These are phyloP conservation scores for Alopecurus myosuroides DNA, from an alignment of 176 grass and related monocot genomes.

Conservation along the genomic window DNA sequence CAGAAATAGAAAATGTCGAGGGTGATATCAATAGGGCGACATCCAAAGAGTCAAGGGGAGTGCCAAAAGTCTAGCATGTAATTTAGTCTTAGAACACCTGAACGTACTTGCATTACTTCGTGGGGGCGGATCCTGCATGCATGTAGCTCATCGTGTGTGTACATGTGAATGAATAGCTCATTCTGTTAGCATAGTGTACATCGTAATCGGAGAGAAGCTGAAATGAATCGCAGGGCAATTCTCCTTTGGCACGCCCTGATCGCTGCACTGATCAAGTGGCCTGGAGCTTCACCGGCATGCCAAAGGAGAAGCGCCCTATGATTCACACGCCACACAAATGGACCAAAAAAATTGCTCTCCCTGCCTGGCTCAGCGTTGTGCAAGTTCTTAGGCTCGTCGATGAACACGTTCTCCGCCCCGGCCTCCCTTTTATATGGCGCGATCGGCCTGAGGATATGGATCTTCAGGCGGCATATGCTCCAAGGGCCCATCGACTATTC, in stretches of 20 bases:
- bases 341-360: not conserved
- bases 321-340: slow-evolving; percentile 27
- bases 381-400: not conserved
- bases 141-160: not conserved
- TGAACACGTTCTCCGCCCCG: not conserved
- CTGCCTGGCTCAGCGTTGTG: not conserved
- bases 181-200: not conserved
- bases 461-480: slow-evolving; percentile 38
- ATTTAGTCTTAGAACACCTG: not conserved
- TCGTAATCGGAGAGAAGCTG: not conserved
- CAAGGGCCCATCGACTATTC: not conserved
- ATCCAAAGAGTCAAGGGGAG: no score
- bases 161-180: not conserved
- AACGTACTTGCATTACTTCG: not conserved
- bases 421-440: slow-evolving; percentile 32
- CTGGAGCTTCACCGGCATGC: slow-evolving; percentile 4
- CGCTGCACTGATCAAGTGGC: not conserved
- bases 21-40: no score
- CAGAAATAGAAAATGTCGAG: no score
- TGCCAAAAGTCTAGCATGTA: no score
- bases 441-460: not conserved
- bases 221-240: slow-evolving; percentile 59
- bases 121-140: not conserved
- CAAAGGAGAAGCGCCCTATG: slow-evolving; percentile 50
- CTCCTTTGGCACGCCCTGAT: slow-evolving; percentile 64